Evolutionary conservation across 176 grass and related monocot genomes (phyloP).

Genomic region (Raddia guianensis): DNA sequence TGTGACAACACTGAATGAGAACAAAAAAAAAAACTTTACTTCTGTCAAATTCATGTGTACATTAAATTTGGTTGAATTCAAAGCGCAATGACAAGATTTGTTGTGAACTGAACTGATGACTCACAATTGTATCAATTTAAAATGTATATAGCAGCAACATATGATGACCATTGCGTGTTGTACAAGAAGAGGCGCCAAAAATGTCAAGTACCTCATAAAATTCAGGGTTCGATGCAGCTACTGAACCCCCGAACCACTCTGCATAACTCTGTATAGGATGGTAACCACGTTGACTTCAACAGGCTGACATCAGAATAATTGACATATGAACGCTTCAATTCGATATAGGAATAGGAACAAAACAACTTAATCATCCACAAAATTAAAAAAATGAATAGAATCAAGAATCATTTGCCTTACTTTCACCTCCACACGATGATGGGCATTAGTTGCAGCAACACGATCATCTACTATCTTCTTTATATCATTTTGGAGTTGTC

Average conservation of each 20-base stretch:
- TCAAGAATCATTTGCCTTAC: slow-evolving; percentile 55
- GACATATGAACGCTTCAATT: slow-evolving; percentile 26
- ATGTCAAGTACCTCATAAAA: slow-evolving; percentile 67
- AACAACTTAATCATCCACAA: not conserved
- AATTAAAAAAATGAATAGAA: slow-evolving; percentile 10
- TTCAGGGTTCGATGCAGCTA: slow-evolving; percentile 93
- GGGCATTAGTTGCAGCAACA: slow-evolving; percentile 75
- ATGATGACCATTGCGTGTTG: not conserved
- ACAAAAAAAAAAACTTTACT: slow-evolving; percentile 21
- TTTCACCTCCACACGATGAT: slow-evolving; percentile 72
- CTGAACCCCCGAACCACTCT: slow-evolving; percentile 97
- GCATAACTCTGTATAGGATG: slow-evolving; percentile 93
- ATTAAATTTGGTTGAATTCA: not conserved
- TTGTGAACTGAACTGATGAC: not conserved
- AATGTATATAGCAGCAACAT: slow-evolving; percentile 19
- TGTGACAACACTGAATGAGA: slow-evolving; percentile 71
- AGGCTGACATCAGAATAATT: slow-evolving; percentile 57
- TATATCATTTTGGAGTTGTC: slow-evolving; percentile 82
- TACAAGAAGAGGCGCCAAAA: slow-evolving; percentile 17
- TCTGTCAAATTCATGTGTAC: not conserved
- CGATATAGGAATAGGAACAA: not conserved
- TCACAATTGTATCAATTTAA: not conserved
- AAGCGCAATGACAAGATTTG: not conserved
- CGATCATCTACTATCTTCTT: slow-evolving; percentile 95
- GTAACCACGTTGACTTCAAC: slow-evolving; percentile 95